Percentiles rank a stretch among this genome's conserved stretches.
Conservation (phyloP, 345 rosid species). For the Eucalyptus cloeziana region DNA sequence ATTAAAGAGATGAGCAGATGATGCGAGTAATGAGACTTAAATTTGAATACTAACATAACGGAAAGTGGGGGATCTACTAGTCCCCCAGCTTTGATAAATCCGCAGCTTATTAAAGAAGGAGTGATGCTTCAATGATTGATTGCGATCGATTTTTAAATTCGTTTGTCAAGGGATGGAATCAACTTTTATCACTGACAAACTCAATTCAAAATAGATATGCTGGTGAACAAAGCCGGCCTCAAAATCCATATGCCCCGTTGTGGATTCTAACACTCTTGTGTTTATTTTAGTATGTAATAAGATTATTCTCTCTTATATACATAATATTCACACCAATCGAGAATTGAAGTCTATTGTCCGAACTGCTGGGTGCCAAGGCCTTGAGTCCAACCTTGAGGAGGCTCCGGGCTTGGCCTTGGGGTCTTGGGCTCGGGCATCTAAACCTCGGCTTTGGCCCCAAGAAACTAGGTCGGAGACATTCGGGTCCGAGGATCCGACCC, state of each 20-base stretch:
- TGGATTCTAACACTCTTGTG: neutral
- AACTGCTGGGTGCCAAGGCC: too few relatives aligned
- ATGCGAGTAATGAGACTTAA: neutral
- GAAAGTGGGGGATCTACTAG: neutral
- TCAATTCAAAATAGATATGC: neutral
- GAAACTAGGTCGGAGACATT: neutral
- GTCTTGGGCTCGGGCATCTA: neutral
- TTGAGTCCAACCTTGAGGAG: too few relatives aligned
- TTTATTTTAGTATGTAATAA: too few relatives aligned
- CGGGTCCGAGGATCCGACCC: neutral
- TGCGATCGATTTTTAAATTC: neutral
- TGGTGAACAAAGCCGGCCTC: neutral
- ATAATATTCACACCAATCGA: too few relatives aligned
- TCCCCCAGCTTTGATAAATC: neutral
- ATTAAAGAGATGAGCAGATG: neutral
- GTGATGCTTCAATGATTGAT: neutral
- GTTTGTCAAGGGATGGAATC: neutral
- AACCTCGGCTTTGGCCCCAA: neutral
- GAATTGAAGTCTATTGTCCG: fast-evolving
- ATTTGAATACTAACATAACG: neutral
- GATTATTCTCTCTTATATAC: too few relatives aligned
- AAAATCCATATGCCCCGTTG: neutral
- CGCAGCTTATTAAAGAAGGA: neutral
- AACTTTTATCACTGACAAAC: neutral
- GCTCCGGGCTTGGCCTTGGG: too few relatives aligned